A percentile compares a stretch with the other conserved stretches of the same genome.
Evolutionary conservation across 495 filamentous ascomycete species (phyloP).

Genomic region (Penicillium tannophilum): DNA sequence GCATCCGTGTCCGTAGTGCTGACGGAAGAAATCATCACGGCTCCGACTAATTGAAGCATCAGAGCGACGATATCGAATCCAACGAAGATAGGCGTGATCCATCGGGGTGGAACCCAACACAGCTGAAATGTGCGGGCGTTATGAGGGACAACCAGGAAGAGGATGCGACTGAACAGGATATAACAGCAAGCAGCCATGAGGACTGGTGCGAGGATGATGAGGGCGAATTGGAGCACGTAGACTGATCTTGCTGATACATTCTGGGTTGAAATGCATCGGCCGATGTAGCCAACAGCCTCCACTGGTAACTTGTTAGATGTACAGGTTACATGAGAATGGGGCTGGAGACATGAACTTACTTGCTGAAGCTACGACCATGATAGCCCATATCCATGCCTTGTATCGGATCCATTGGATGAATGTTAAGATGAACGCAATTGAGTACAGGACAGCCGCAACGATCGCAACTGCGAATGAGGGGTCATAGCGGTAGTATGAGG

Average conservation of each 20-base stretch:
- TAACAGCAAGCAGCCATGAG: slow-evolving; percentile 59
- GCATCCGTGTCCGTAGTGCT: slow-evolving; percentile 25
- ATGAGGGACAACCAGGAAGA: slow-evolving; percentile 47
- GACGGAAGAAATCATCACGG: slow-evolving; percentile 40
- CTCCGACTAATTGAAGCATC: slow-evolving; percentile 31
- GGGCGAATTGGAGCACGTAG: slow-evolving; percentile 39
- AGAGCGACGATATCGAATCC: slow-evolving; percentile 35
- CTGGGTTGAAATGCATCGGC: slow-evolving; percentile 37
- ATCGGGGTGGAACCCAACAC: slow-evolving; percentile 52
- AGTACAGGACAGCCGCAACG: slow-evolving; percentile 54
- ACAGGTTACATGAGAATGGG: background rate
- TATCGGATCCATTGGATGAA: slow-evolving; percentile 43
- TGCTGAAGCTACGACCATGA: slow-evolving; percentile 45
- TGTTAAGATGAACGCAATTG: slow-evolving; percentile 36
- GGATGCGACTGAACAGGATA: slow-evolving; percentile 53
- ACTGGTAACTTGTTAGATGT: slow-evolving; percentile 29
- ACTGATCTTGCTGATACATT: slow-evolving; percentile 28
- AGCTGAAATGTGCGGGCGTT: slow-evolving; percentile 38
- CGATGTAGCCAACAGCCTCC: slow-evolving; percentile 50
- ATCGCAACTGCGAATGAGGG: slow-evolving; percentile 50
- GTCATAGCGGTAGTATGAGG: slow-evolving; percentile 46
- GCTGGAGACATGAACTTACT: slow-evolving; percentile 31
- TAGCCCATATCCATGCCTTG: slow-evolving; percentile 46
- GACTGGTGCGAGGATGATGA: slow-evolving; percentile 43
- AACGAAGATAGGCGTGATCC: slow-evolving; percentile 36